phyloP scores from a whole-genome alignment of 257 asterid genomes.

The Solanum phureja region DNA sequence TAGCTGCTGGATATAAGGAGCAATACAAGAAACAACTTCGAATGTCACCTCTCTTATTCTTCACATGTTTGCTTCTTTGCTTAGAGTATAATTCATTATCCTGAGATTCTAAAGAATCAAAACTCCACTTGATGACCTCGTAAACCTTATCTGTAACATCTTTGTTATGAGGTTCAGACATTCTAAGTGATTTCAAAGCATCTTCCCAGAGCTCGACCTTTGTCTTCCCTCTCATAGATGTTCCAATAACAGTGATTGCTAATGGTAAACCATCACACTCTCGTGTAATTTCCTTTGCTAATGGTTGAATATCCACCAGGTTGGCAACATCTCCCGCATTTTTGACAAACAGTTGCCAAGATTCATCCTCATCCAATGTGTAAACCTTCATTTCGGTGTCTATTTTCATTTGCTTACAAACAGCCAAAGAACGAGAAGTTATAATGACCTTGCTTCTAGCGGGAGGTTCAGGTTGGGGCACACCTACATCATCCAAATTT shows the following conservation, averaged over 20 bases:
- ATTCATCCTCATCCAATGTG: not conserved
- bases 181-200: not conserved
- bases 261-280: slow-evolving; percentile 11
- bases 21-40: slow-evolving; percentile 10
- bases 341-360: slow-evolving; percentile 1
- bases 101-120: slow-evolving; percentile 6
- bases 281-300: not conserved
- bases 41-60: not conserved
- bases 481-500: slow-evolving; percentile 1
- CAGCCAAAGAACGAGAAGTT: not conserved
- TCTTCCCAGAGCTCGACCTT: not conserved
- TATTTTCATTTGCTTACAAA: not conserved
- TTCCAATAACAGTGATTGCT: not conserved
- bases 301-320: not conserved
- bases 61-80: not conserved
- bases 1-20: slow-evolving; percentile 6
- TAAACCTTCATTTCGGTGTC: not conserved
- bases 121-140: slow-evolving; percentile 12
- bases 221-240: slow-evolving; percentile 1
- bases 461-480: not conserved
- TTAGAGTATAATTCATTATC: not conserved
- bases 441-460: not conserved
- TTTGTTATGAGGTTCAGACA: not conserved
- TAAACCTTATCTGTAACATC: slow-evolving; percentile 4
- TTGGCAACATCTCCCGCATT: not conserved